Conservation (phyloP, 179 eudicot species). For the Pouteria campechiana region DNA sequence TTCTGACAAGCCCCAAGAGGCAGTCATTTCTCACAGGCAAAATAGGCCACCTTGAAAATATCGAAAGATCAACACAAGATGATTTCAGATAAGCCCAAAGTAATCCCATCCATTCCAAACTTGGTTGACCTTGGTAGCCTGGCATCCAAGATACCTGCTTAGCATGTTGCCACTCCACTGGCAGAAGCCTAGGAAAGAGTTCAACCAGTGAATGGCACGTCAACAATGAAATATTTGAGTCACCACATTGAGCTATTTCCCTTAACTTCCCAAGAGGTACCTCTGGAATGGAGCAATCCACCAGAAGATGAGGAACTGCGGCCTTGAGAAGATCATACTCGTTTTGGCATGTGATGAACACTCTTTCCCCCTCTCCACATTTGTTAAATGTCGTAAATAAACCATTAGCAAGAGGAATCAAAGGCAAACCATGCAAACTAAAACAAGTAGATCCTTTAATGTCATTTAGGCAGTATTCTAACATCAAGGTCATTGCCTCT, state of each 20-base stretch:
- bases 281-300: slow-evolving; percentile 62
- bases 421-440: slow-evolving; percentile 69
- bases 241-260: slow-evolving; percentile 63
- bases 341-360: slow-evolving; percentile 59
- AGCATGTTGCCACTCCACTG: slow-evolving; percentile 81
- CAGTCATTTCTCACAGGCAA: slow-evolving; percentile 72
- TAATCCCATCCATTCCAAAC: slow-evolving; percentile 76
- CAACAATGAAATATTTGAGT: slow-evolving; percentile 68
- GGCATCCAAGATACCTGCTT: slow-evolving; percentile 82
- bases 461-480: slow-evolving; percentile 88
- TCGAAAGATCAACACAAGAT: slow-evolving; percentile 62
- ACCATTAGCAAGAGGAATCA: slow-evolving; percentile 90
- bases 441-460: slow-evolving; percentile 46
- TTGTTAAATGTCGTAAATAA: slow-evolving; percentile 60
- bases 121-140: slow-evolving; percentile 70
- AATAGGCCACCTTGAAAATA: slow-evolving; percentile 92
- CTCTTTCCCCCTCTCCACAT: slow-evolving; percentile 59
- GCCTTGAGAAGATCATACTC: slow-evolving; percentile 84
- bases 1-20: slow-evolving; percentile 72
- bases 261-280: slow-evolving; percentile 57
- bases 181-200: slow-evolving; percentile 66
- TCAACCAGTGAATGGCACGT: slow-evolving; percentile 76
- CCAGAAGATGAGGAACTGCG: slow-evolving; percentile 67
- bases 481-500: slow-evolving; percentile 59
- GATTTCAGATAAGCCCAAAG: slow-evolving; percentile 73